phyloP scores from a whole-genome alignment of 805 yeast genomes.

The Jamesozyma piceae region DNA sequence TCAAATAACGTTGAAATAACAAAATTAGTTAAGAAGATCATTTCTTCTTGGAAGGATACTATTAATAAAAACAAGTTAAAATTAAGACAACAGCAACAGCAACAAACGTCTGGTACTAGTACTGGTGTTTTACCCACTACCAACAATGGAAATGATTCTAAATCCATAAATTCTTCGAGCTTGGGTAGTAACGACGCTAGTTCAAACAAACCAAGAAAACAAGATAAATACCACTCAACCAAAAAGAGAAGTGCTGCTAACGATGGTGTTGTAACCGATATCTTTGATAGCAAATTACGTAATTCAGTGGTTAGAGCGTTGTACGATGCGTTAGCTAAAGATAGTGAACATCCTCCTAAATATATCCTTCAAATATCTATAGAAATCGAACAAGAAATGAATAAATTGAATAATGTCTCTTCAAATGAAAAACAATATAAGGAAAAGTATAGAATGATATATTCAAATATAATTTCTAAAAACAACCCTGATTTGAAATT shows the following conservation, averaged over 20 bases:
- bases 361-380: constrained; percentile 54
- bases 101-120: constrained; percentile 3
- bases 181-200: not conserved
- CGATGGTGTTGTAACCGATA: constrained; percentile 65
- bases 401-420: constrained; percentile 47
- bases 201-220: constrained; percentile 15
- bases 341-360: constrained; percentile 52
- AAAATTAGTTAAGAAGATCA: constrained; percentile 68
- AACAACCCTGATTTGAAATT: constrained; percentile 78
- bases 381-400: constrained; percentile 67
- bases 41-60: constrained; percentile 82
- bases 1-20: constrained; percentile 58
- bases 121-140: not conserved
- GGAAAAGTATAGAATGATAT: constrained; percentile 75
- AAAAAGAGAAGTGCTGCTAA: constrained; percentile 69
- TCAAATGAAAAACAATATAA: constrained; percentile 50
- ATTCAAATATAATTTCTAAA: constrained; percentile 79
- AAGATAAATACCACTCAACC: constrained; percentile 36
- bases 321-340: constrained; percentile 84
- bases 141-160: not conserved
- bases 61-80: constrained; percentile 54
- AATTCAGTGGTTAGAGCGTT: constrained; percentile 76
- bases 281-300: constrained; percentile 71
- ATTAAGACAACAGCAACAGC: constrained; percentile 14
- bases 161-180: not conserved